Evolutionary conservation across 495 filamentous ascomycete species (phyloP), one percentile per base, ranked within the genome.

Genomic region (Pseudoneurospora amorphoporcata): DNA sequence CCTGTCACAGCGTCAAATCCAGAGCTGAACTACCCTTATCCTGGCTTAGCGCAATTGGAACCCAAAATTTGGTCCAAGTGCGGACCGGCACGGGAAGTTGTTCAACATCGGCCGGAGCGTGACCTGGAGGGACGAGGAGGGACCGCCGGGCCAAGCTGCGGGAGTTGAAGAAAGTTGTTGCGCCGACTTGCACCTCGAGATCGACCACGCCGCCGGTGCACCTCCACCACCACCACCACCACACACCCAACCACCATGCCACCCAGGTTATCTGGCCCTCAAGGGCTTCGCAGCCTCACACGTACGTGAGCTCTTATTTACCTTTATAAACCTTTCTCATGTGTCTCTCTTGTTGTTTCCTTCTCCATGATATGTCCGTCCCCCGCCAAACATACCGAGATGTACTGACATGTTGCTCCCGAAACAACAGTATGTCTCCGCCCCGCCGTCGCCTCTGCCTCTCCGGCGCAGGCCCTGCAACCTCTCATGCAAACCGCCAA

Each of bases 251-350:
- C 74, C 82, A 84, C 73, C 69, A 95, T 95, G 92, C 88, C 93
- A 77, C 92, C 90, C 35, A 90, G 92, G 85, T 85, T 94, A 84
- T 84, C 89, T 71, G 76, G 87, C 72, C 83, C 88, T 72, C 84
- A 89, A 77, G 88, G 89, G 78, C 83, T 90, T 41, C 87, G 88
- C 78, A 87, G 86, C 32, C 84, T 91, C 41, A 87, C 85, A 72
- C 82, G 93, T 92, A 85, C 82, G 82, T 39, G 12, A 35, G 35
- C 53, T 61, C 53, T 61, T 61, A 61, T 61, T 61, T 35, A 16
- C 6, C 14, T 32, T 32, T 32, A 16, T 32, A 32, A 58, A 58
- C 23, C 29, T 61, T 32, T 29, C 10, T 5, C 23, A 32, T 61
- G 19, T 29, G 19, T 58, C n/a, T 47, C 43, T 47, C 23, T 23